Evolutionary conservation across 2,329 filamentous ascomycete species (phyloP), one percentile per base, ranked within the genome.

Genomic region (Monosporascus sp.): DNA sequence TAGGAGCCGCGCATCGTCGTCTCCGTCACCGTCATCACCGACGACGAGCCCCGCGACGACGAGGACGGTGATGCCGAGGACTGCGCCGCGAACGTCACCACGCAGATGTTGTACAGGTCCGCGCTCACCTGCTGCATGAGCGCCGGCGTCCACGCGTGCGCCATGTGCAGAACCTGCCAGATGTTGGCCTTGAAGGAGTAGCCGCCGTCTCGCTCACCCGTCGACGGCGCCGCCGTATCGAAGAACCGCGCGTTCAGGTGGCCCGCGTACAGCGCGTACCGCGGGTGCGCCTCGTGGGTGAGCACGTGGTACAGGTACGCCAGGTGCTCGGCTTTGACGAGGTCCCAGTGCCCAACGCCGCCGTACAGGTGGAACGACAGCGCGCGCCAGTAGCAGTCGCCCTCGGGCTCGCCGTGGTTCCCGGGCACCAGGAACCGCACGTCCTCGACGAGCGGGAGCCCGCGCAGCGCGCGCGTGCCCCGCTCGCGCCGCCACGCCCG

Each of bases 251-350:
- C 31, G 50, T 68, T 68, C 47, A 67, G 51, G 9, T 52, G n/a
- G 6, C 53, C 28, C 5, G 24, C 48, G 54, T 70, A 69, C 15
- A 64, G 58, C 0, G 51, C 44, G 50, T 68, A 51, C 9, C 66
- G 60, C 3, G 65, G 65, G 43, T 72, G 68, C 0, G 48, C 26
- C 7, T 40, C 24, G 47, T 60, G 55, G 3, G 26, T 20, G 8
- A 72, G 58, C 4, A 69, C 63, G 22, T 58, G 55, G 49, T 63
- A 51, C n/a, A 68, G 40, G 50, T 61, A 63, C 9, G 31, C 56
- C 5, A 69, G 61, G 51, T 72, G 69, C 48, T 70, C 67, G 9
- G 68, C 66, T 56, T 72, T 71, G 52, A 70, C 63, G 2, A 67
- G 53, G 14, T 62, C 48, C 65, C 64, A 67, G 41, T 55, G 56